Conservation (phyloP, 208 protist genomes). For the Wallacemonas sp. region DNA sequence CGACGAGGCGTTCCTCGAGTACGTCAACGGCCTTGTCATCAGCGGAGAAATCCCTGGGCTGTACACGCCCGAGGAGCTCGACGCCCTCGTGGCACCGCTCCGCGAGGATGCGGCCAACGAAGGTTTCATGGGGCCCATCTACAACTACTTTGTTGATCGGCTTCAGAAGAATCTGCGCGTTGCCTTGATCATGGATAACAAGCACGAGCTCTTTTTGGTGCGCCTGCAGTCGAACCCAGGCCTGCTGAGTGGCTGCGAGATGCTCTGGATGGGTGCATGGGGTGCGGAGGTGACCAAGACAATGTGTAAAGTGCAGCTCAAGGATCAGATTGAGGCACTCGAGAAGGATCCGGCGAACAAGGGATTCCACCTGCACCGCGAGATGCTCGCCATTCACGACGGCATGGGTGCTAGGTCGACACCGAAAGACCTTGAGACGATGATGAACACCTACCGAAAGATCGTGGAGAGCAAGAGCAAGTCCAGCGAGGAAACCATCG, state of each 20-base stretch:
- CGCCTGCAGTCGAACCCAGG: slow-evolving; percentile 95
- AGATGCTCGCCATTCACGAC: slow-evolving; percentile 88
- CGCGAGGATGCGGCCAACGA: slow-evolving; percentile 86
- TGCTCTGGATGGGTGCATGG: slow-evolving; percentile 96
- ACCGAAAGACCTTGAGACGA: slow-evolving; percentile 80
- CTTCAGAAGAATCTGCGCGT: slow-evolving; percentile 93
- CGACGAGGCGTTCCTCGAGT: slow-evolving; percentile 95
- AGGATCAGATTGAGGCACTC: slow-evolving; percentile 64
- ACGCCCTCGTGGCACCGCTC: slow-evolving; percentile 90
- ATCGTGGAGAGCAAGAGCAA: slow-evolving; percentile 79
- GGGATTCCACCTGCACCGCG: slow-evolving; percentile 77
- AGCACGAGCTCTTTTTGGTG: slow-evolving; percentile 82
- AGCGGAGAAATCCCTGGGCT: slow-evolving; percentile 94
- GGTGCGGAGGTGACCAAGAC: slow-evolving; percentile 72
- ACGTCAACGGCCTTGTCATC: slow-evolving; percentile 94
- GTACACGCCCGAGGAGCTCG: slow-evolving; percentile 96
- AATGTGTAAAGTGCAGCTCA: slow-evolving; percentile 82
- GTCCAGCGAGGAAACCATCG: slow-evolving; percentile 65
- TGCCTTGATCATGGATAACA: slow-evolving; percentile 93
- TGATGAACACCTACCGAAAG: slow-evolving; percentile 83
- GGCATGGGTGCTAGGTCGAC: slow-evolving; percentile 54
- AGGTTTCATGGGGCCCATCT: slow-evolving; percentile 81
- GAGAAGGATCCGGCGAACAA: slow-evolving; percentile 65
- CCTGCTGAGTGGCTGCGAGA: slow-evolving; percentile 90
- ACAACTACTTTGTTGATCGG: slow-evolving; percentile 83